These are phyloP conservation scores for Eragrostis tef DNA, from an alignment of 202 grass and related monocot species.

Conservation along the genomic window DNA sequence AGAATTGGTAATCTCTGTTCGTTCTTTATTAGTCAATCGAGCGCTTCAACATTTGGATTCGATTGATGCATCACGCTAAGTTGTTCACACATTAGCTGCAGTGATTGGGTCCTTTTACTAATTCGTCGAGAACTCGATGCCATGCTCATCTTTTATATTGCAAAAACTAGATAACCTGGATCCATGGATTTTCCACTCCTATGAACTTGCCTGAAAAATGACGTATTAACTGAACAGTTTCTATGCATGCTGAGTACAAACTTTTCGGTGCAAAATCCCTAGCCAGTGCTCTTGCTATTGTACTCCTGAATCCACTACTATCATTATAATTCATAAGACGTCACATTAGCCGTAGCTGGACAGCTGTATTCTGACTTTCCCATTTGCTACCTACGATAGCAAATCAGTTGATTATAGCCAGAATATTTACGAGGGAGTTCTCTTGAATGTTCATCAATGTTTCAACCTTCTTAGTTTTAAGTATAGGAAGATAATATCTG, in stretches of 20 bases:
- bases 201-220: background rate
- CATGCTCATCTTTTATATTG: background rate
- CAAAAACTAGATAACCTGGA: background rate
- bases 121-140: background rate
- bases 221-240: background rate
- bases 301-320: background rate
- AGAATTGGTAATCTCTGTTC: background rate
- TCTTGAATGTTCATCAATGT: background rate
- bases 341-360: background rate
- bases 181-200: background rate
- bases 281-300: background rate
- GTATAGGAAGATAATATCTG: background rate
- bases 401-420: background rate
- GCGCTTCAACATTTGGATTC: constrained; percentile 7
- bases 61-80: background rate
- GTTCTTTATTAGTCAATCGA: constrained; percentile 17
- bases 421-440: background rate
- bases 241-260: background rate
- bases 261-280: background rate
- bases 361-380: background rate
- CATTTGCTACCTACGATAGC: background rate
- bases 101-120: background rate
- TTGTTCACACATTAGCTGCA: background rate
- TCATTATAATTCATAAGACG: background rate
- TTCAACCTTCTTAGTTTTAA: background rate